Evolutionary conservation across 176 grass and related monocot genomes (phyloP), one percentile per base, ranked within the genome.

Genomic region (Areca catechu): DNA sequence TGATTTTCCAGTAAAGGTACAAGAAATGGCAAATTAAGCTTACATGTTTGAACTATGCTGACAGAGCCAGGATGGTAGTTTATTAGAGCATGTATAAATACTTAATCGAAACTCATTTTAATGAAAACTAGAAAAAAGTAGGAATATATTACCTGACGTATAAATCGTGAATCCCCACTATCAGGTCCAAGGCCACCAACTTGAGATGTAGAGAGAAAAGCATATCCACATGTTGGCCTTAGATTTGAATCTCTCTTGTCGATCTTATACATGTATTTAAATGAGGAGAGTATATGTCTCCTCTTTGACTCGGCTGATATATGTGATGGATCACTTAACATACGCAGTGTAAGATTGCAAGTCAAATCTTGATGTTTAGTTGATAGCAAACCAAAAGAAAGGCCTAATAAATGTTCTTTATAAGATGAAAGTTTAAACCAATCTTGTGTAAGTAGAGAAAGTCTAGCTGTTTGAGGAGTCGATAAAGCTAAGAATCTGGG

Each of bases 171-270:
- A 18, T 79, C 74, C 23, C 74, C 89, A 72, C 24, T 85, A 53
- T 84, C 81, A 15, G 65, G 51, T 54, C 77, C 64, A 37, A 95
- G 69, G 63, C 84, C 84, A 54, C 72, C 82, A 69, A 95, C 53
- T 74, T 83, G 82, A 63, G 85, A 86, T 69, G 69, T 67, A 64
- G 85, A 95, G 29, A 61, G 53, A 56, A 89, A 89, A 47, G 85
- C 82, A 66, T 89, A 89, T 51, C 90, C 90, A 68, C 64, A 62
- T 61, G 73, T 95, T 68, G 85, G 85, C 53, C 90, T 80, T 22
- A 86, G 6, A 66, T 65, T n/a, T 16, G 90, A 89, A 83, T 95
- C 79, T 63, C 90, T 86, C 56, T 62, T 51, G 51, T 95, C 90
- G 25, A 95, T 66, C 22, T 72, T 80, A 70, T 83, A 95, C 69